These are phyloP conservation scores for Spathaspora passalidarum DNA, from an alignment of 805 yeast species.

Conservation along the genomic window DNA sequence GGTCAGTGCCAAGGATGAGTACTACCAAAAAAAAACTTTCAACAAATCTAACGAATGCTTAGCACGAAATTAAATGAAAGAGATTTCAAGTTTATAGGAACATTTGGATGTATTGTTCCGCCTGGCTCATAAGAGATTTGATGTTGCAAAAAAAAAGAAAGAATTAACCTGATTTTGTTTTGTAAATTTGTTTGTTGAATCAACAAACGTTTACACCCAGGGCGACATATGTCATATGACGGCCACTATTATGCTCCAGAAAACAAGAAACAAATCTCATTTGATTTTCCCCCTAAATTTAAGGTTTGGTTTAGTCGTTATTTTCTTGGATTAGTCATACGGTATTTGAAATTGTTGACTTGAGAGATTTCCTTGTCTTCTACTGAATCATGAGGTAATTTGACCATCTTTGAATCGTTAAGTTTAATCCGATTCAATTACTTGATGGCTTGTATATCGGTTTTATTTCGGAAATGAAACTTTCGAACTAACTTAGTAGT, in stretches of 20 bases:
- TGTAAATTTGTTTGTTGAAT: neutral
- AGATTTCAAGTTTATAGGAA: too few species aligned
- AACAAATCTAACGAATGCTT: too few species aligned
- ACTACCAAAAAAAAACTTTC: too few species aligned
- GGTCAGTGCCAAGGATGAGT: too few species aligned
- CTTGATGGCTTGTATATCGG: neutral
- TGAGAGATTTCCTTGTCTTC: neutral
- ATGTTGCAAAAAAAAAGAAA: neutral
- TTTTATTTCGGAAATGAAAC: neutral
- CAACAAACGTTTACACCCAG: too few species aligned
- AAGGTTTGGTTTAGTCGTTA: neutral
- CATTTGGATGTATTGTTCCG: neutral
- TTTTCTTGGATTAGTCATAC: neutral
- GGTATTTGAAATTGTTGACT: neutral
- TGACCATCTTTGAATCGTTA: too few species aligned
- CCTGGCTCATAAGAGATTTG: neutral
- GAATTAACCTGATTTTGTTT: neutral
- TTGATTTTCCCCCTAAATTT: neutral
- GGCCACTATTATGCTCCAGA: neutral
- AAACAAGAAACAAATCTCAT: neutral
- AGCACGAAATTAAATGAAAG: too few species aligned
- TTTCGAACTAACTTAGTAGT: neutral
- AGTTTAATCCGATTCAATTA: too few species aligned
- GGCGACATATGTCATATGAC: neutral
- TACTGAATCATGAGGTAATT: too few species aligned